phyloP scores from a whole-genome alignment of 2,329 filamentous ascomycete species.

The Chaetothyriales sp. region DNA sequence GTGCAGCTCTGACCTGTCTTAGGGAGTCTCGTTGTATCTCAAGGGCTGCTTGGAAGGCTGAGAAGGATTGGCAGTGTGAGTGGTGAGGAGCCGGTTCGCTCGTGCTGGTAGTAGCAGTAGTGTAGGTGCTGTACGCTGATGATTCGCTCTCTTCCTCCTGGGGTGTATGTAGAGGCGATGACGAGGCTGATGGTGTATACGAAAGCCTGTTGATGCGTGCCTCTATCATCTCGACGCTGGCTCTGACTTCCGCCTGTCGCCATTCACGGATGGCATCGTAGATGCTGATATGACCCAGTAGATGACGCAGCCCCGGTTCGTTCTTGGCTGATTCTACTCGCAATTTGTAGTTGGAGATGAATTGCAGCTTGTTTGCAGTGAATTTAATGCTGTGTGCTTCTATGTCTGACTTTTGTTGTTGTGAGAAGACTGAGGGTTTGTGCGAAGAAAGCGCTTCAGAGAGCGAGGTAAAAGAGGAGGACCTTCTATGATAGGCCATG shows the following conservation, averaged over 20 bases:
- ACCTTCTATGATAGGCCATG: background rate
- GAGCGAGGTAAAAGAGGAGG: too few species aligned
- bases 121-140: background rate
- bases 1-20: constrained; percentile 1
- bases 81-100: constrained; percentile 5
- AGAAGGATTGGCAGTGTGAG: constrained; percentile 9
- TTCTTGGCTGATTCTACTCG: constrained; percentile 7
- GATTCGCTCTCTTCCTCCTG: background rate
- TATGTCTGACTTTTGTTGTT: background rate
- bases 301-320: constrained; percentile 9
- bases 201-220: background rate
- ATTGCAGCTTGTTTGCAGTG: constrained; percentile 4
- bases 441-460: background rate
- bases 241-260: background rate
- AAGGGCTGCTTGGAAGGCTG: constrained; percentile 13
- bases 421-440: background rate
- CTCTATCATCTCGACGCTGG: background rate
- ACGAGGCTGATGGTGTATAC: background rate
- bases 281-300: constrained; percentile 12
- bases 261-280: constrained; percentile 5
- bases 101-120: constrained; percentile 1
- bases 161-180: background rate
- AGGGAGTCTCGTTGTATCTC: constrained; percentile 8
- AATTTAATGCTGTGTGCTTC: background rate
- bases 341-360: constrained; percentile 11